phyloP scores from a whole-genome alignment of 1,284 basidiomycete genomes.

The Moesziomyces antarcticus region DNA sequence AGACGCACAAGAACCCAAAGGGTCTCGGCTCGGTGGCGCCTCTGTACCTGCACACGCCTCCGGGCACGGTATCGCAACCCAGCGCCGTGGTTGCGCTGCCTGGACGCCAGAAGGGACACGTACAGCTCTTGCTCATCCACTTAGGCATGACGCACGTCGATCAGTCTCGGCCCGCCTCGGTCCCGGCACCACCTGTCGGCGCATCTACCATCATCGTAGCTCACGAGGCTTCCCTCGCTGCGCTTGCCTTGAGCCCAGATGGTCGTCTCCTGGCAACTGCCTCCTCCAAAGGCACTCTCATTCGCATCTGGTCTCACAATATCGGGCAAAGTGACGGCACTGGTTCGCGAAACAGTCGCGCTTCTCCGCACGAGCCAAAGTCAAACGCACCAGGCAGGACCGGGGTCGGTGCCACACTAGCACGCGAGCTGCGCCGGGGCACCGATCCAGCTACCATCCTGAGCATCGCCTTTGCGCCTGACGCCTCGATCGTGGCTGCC shows the following conservation, averaged over 20 bases:
- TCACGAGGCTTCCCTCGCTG: conserved; percentile 48
- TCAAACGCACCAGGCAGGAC: conserved; percentile 25
- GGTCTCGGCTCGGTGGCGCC: conserved; percentile 41
- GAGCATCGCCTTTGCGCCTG: conserved; percentile 57
- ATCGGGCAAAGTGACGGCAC: not conserved
- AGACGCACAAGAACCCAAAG: conserved; percentile 39
- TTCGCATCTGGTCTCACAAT: conserved; percentile 55
- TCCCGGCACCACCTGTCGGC: conserved; percentile 16
- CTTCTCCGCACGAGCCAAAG: conserved; percentile 1
- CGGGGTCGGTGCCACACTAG: conserved; percentile 36
- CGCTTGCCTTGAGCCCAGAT: conserved; percentile 46
- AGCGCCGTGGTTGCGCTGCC: conserved; percentile 49
- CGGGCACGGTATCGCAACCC: not conserved
- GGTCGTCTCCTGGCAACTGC: conserved; percentile 51
- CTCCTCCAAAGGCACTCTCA: conserved; percentile 55
- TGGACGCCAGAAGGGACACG: conserved; percentile 58
- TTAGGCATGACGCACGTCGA: not conserved
- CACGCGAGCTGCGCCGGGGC: conserved; percentile 56
- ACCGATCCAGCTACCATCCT: conserved; percentile 54
- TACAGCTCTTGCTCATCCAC: conserved; percentile 48
- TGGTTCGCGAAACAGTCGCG: not conserved
- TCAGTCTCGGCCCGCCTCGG: not conserved
- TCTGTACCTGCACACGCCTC: not conserved
- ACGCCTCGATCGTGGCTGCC: conserved; percentile 45
- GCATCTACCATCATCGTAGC: conserved; percentile 59